Base-by-base conservation (phyloP, 2,329 filamentous ascomycete species). In the Eutypella sp. region DNA sequence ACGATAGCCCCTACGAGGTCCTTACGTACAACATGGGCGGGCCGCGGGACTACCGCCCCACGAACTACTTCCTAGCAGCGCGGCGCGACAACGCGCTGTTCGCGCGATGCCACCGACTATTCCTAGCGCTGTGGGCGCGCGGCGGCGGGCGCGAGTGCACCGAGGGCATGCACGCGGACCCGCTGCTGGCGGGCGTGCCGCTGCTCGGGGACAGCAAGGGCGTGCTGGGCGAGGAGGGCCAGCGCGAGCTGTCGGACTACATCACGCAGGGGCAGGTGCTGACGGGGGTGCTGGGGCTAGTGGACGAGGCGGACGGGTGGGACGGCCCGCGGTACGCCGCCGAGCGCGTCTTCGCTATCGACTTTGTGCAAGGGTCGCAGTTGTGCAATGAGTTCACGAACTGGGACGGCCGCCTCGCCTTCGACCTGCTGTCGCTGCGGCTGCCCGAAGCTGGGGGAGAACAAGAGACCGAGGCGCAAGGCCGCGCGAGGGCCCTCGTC, bases 241-340 rank as follows among this genome's bases (percentile, higher is more conserved):
- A 66, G 31, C 64, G 57, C 44, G 64, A 73, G 50, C 64, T 81
- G 54, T 73, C 71, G 2, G 76, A 82, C 53, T 82, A 81, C 50
- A 78, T 79, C 45, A 72, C 75, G 34, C 77, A 82, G 49, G 76
- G 75, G 3, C 76, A 79, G 48, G 74, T 66, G 3, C 68, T 78
- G 50, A 69, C 66, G 6, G 61, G 75, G 59, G 76, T 74, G 1
- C 72, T 78, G 70, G 69, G 72, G 2, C 68, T 76, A 5, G 55
- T 78, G 0, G 77, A 81, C 48, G 62, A 69, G 3, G 69, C 72
- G 24, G 71, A 68, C 24, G 63, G 58, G 1, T 82, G 78, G 78
- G 60, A 81, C 54, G 77, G 78, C 1, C 76, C 78, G 0, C 58
- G 63, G 29, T 81, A 81, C 50, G 65, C 67, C 2, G 59, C 64